Base-by-base conservation (phyloP, 108 stramenopile genomes). In the Nannochloropsis oceanica region DNA sequence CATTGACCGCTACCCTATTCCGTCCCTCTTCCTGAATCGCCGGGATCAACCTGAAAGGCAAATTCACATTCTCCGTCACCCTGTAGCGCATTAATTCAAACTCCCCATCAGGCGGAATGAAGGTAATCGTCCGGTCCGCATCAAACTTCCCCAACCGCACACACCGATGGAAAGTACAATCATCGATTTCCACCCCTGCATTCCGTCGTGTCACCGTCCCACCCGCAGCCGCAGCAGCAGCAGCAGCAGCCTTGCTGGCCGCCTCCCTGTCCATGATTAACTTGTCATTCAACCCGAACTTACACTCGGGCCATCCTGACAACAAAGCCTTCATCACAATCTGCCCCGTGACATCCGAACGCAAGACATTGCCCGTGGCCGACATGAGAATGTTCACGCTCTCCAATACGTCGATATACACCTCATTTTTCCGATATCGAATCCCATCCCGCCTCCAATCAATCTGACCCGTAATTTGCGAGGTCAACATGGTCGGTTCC, bases 61-160 rank as follows among this genome's bases (percentile, higher is more conserved):
- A 91, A 86, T 95, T 95, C 82, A 98, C 95, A 88, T 96, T 96
- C 91, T 96, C 96, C 26, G 94, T 94, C 82, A 98, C 95, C 43
- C 97, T 95, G 91, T 98, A 99, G 83, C 94, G 88, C 99, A 99
- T 99, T 83, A 99, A 91, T 90, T 99, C 97, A 89, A 98, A 99
- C 92, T 99, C 99, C 34, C 99, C 99, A 89, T 99, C 99, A 0
- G 99, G 99, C 13, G 99, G 99, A 84, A 98, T 97, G 87, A 99
- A 99, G 85, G 99, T 99, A 88, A 99, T 98, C 79, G 99, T 98
- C 73, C 99, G 93, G 89, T 99, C 99, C 42, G 97, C 94, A 91
- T 99, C 99, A 90, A 98, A 99, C 88, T 97, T 96, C 50, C 97
- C 96, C n/a, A 97, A 92, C 83, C 95, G 92, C 10, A 97, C 96